These are phyloP conservation scores for Sarcomyxa edulis DNA, from an alignment of 768 basidiomycete species.

Conservation along the genomic window DNA sequence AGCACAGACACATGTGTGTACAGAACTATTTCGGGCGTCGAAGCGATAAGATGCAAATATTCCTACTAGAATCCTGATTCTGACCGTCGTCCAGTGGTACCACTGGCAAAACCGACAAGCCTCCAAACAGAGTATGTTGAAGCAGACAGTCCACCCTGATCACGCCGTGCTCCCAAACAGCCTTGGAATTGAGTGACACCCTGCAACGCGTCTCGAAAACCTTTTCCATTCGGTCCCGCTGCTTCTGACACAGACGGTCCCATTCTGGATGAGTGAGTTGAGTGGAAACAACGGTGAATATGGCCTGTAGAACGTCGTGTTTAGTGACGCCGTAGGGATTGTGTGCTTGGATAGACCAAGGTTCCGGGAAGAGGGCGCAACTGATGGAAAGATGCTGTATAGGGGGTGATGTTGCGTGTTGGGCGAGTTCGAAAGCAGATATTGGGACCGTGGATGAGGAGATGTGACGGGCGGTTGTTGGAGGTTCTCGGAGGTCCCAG, in stretches of 20 bases:
- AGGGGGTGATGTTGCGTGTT: constrained; percentile 38
- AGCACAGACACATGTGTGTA: too few species aligned
- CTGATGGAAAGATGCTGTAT: constrained; percentile 29
- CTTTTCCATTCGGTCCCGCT: constrained; percentile 33
- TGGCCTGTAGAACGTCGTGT: constrained; percentile 39
- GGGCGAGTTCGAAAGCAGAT: constrained; percentile 26
- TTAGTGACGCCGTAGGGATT: constrained; percentile 44
- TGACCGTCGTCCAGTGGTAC: too few species aligned
- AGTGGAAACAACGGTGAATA: constrained; percentile 30
- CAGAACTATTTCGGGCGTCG: constrained; percentile 2
- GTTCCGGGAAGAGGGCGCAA: constrained; percentile 39
- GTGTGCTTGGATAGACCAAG: constrained; percentile 34
- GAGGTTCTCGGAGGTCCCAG: constrained; percentile 46
- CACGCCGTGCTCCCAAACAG: constrained; percentile 33
- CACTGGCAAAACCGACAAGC: constrained; percentile 34
- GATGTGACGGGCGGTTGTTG: constrained; percentile 21
- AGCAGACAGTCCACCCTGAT: constrained; percentile 45
- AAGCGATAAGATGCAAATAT: constrained; percentile 43
- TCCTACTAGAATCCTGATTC: too few species aligned
- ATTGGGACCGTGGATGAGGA: constrained; percentile 15
- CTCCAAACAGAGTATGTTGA: constrained; percentile 43
- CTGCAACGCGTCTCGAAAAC: constrained; percentile 42
- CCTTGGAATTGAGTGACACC: constrained; percentile 26
- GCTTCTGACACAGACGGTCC: constrained; percentile 31
- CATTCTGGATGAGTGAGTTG: constrained; percentile 38